A percentile compares a stretch with the other conserved stretches of the same genome.
Conservation (phyloP, 148 eudicot genomes). For the Tetragonia tetragonoides region DNA sequence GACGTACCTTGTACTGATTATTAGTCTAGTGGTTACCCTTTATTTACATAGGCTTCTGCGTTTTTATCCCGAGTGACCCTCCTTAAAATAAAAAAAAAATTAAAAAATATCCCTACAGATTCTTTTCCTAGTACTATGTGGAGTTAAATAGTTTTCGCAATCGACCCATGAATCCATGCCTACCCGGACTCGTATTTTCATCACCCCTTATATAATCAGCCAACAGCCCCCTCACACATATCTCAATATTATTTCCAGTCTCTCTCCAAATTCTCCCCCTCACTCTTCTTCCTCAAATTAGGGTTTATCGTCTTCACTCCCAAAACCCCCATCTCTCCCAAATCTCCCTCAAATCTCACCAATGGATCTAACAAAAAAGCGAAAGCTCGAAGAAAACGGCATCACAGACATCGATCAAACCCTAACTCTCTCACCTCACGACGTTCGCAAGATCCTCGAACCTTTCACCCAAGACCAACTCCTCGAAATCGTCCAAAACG, state of each 20-base stretch:
- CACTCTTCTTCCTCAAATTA: neutral
- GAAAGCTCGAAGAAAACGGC: slow-evolving; percentile 76
- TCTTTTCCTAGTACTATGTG: no score
- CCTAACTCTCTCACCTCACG: slow-evolving; percentile 40
- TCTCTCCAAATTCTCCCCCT: neutral
- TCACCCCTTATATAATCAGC: no score
- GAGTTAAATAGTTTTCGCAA: no score
- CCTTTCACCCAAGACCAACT: slow-evolving; percentile 63
- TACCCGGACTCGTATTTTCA: no score
- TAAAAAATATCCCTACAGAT: no score
- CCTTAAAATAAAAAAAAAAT: no score
- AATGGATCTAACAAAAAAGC: slow-evolving; percentile 74
- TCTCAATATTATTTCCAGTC: neutral
- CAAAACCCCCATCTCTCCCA: neutral
- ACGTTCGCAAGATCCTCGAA: slow-evolving; percentile 55
- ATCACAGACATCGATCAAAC: slow-evolving; percentile 16
- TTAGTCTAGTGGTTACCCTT: no score
- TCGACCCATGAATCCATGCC: no score
- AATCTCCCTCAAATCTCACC: neutral
- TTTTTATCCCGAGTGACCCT: no score
- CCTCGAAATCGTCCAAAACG: slow-evolving; percentile 46
- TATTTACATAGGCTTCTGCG: no score
- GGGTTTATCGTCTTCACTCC: neutral
- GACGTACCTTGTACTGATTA: no score
- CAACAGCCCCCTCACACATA: no score